Evolutionary conservation across 2,329 filamentous ascomycete species (phyloP).

Genomic region (Venturia pyrina): DNA sequence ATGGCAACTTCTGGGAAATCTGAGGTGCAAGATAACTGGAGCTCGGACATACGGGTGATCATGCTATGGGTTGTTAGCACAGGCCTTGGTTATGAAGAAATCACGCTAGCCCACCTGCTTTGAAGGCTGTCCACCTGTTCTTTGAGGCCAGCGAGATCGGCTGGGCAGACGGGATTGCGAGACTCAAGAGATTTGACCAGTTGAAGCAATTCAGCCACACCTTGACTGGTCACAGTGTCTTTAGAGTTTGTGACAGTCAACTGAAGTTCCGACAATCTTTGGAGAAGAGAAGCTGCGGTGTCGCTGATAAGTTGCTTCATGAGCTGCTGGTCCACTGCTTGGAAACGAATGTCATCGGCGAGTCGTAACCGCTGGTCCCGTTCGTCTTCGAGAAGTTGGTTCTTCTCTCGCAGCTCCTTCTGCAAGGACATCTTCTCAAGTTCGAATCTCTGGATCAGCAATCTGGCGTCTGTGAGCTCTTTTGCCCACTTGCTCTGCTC

Average conservation of each 20-base stretch:
- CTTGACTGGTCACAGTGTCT: neutral
- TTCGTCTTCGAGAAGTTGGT: neutral
- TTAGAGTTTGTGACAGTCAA: neutral
- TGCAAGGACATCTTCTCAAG: neutral
- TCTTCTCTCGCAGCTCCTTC: constrained; percentile 4
- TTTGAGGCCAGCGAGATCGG: neutral
- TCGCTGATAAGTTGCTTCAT: neutral
- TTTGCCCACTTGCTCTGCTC: neutral
- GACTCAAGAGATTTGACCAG: neutral
- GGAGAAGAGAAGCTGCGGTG: neutral
- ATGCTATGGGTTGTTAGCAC: neutral
- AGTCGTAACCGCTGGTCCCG: neutral
- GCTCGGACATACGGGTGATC: neutral
- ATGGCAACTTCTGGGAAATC: neutral
- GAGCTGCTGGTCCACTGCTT: neutral
- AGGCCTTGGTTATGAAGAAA: neutral
- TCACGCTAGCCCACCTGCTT: neutral
- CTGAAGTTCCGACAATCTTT: neutral
- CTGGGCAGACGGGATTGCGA: neutral
- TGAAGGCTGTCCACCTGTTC: neutral
- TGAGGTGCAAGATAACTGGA: neutral
- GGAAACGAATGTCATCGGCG: neutral
- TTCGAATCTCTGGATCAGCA: neutral
- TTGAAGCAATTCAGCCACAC: neutral
- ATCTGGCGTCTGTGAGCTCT: neutral